Percentiles rank a stretch among this genome's conserved stretches.
These are phyloP conservation scores for Botryotinia convoluta DNA, from an alignment of 2,329 filamentous ascomycete genomes.

Conservation along the genomic window DNA sequence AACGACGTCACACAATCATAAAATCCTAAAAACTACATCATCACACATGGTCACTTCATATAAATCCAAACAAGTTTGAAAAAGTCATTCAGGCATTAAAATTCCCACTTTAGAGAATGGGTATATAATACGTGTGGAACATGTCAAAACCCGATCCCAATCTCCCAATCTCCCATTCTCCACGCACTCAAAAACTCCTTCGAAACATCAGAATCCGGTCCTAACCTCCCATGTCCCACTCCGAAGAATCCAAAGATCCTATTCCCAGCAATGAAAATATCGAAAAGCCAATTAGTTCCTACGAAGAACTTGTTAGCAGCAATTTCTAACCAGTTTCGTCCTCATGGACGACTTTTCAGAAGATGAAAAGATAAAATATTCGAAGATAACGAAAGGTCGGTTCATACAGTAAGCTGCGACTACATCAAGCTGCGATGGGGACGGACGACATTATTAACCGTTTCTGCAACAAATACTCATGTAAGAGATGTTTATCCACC, in stretches of 20 bases:
- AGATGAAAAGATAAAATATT: neutral
- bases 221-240: conserved; percentile 12
- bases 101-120: conserved; percentile 16
- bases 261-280: conserved; percentile 10
- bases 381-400: conserved; percentile 4
- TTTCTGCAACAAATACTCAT: conserved; percentile 15
- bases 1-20: neutral
- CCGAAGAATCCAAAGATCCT: conserved; percentile 14
- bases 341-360: conserved; percentile 8
- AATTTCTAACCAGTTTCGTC: neutral
- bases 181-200: conserved; percentile 13
- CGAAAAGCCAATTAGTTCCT: conserved; percentile 18
- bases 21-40: neutral
- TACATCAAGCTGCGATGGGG: conserved; percentile 8
- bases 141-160: conserved; percentile 14
- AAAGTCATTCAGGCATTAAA: conserved; percentile 18
- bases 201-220: conserved; percentile 10
- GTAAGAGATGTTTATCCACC: conserved; percentile 17
- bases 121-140: conserved; percentile 17
- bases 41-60: neutral
- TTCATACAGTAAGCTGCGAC: conserved; percentile 8
- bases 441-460: conserved; percentile 17
- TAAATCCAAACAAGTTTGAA: neutral
- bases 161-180: conserved; percentile 7
- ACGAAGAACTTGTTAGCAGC: conserved; percentile 8